Percentiles rank a stretch among this genome's conserved stretches.
phyloP scores from a whole-genome alignment of 768 basidiomycete species.

The Zangia roseola region DNA sequence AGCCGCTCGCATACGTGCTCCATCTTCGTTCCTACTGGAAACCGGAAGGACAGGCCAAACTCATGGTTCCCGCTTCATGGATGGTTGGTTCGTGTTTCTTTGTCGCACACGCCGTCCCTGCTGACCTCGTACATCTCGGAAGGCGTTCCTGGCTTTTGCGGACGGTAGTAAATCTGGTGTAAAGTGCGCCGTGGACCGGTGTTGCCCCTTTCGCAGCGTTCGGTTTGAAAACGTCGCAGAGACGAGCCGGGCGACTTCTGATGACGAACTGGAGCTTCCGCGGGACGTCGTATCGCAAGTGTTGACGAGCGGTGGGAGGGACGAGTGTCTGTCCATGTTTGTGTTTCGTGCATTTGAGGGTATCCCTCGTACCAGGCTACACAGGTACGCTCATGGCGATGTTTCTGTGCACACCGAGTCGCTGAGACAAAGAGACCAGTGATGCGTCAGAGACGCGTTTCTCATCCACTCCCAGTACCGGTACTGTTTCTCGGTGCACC shows the following conservation, averaged over 20 bases:
- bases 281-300: constrained; percentile 10
- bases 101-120: neutral
- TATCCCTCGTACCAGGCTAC: constrained; percentile 12
- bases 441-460: neutral
- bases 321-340: neutral
- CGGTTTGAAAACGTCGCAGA: constrained; percentile 12
- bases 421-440: constrained; percentile 12
- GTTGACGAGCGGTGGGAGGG: constrained; percentile 2
- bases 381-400: constrained; percentile 14
- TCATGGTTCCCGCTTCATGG: constrained; percentile 24
- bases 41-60: constrained; percentile 13
- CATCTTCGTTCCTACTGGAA: constrained; percentile 25
- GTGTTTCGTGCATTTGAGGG: constrained; percentile 17
- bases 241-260: neutral
- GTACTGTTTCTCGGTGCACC: neutral
- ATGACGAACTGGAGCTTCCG: constrained; percentile 10
- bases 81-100: constrained; percentile 16
- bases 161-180: neutral
- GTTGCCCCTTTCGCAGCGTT: constrained; percentile 19
- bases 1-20: constrained; percentile 18
- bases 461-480: neutral
- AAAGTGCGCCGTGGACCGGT: neutral
- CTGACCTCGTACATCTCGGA: neutral
- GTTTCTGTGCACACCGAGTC: neutral
- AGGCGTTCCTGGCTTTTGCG: constrained; percentile 12